phyloP scores from a whole-genome alignment of 2,329 filamentous ascomycete species.

The Bisporella sp. region DNA sequence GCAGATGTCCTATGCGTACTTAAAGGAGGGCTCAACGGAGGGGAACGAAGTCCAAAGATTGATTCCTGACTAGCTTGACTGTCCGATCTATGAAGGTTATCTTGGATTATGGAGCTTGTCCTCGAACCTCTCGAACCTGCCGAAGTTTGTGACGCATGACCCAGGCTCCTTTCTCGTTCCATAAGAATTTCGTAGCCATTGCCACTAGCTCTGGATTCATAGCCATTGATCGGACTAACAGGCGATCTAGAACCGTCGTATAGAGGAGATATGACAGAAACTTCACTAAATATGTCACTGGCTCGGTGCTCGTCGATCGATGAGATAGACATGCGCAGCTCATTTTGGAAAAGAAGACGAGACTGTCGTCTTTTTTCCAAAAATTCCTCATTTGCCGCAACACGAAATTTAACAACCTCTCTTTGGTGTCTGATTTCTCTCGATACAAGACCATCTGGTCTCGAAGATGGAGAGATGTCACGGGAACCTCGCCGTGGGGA shows the following conservation, averaged over 20 bases:
- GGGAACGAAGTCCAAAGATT: conserved; percentile 15
- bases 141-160: conserved; percentile 4
- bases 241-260: conserved; percentile 4
- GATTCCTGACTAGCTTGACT: conserved; percentile 17
- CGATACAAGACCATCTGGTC: conserved; percentile 1
- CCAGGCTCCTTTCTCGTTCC: conserved; percentile 19
- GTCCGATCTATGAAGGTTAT: conserved; percentile 7
- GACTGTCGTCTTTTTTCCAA: conserved; percentile 20
- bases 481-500: conserved; percentile 6
- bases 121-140: conserved; percentile 15
- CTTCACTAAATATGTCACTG: conserved; percentile 6
- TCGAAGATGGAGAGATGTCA: conserved; percentile 14
- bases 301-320: conserved; percentile 18
- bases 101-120: conserved; percentile 18
- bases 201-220: conserved; percentile 15
- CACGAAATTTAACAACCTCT: conserved; percentile 16
- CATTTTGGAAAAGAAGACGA: conserved; percentile 18
- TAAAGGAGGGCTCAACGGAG: conserved; percentile 14
- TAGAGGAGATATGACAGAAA: conserved; percentile 7
- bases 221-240: conserved; percentile 16
- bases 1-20: conserved; percentile 12
- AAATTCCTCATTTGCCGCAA: conserved; percentile 23
- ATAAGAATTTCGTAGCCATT: conserved; percentile 19
- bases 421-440: conserved; percentile 16
- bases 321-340: conserved; percentile 15